Base-by-base conservation (phyloP, 441 rosid genomes). In the Adansonia rubrostipa region DNA sequence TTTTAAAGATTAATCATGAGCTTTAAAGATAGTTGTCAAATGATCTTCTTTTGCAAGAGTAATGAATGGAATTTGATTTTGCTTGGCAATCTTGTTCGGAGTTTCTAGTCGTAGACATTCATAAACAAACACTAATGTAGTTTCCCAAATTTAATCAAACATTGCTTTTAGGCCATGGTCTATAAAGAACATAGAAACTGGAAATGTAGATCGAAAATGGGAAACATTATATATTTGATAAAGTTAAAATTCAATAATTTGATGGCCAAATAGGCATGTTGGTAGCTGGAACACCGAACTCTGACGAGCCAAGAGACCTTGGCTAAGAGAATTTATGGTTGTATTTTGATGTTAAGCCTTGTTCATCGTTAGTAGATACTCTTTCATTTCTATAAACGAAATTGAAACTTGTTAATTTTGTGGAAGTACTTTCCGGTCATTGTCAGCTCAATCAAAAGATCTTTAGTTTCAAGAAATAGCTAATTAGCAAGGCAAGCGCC, bases 271-370 rank as follows among this genome's bases (percentile, higher is more conserved):
- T 50, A 2, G 28, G 44, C 69, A 74, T 56, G 76, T n/a, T 76
- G 77, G 87, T 92, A 96, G 99, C 97, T 82, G 98, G 98, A 78
- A 96, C 99, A 2, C 77, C 86, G 53, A 96, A 96, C 83, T 85
- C 98, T 17, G 99, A 96, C 85, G 78, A 92, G 82, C 58, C 99
- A 64, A 91, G 99, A 83, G 98, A 96, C 86, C 77, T 94, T 75
- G 98, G 98, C 57, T 96, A 86, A 88, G 60, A 14, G 70, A 73
- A 17, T 42, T 44, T 7, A 13, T 2, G 63, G 14, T 45, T 78
- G 78, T 74, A 72, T 76, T 77, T 76, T 81, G 65, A 45, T 78
- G 71, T 75, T 28, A 79, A 82, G 75, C 63, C 33, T 61, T 81
- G 80, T 82, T 58, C 63, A 71, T 78, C 62, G 22, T 79, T 74